A percentile compares a stretch with the other conserved stretches of the same genome.
These are phyloP conservation scores for Fraxinus platypoda DNA, from an alignment of 305 asterid genomes.

Conservation along the genomic window DNA sequence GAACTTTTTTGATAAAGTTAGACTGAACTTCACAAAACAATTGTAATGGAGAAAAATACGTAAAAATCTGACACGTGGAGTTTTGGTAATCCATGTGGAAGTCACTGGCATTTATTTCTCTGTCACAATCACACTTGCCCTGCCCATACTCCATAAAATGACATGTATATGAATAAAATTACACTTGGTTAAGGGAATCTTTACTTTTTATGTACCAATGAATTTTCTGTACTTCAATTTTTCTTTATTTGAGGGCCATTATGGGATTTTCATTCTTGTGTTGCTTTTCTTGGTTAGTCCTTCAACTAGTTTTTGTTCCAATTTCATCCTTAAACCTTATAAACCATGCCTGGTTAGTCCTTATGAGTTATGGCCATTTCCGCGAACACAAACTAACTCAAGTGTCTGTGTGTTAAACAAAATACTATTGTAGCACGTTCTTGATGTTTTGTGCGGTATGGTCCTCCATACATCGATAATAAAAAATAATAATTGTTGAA, in stretches of 20 bases:
- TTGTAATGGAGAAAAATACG: too few species aligned
- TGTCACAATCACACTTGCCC: neutral
- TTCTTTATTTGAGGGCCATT: neutral
- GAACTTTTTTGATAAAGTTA: constrained; percentile 35
- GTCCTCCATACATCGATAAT: neutral
- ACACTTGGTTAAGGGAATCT: neutral
- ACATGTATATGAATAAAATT: neutral
- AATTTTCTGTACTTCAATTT: neutral
- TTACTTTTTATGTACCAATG: neutral
- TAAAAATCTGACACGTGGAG: neutral
- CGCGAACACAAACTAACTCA: neutral
- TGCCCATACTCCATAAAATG: neutral
- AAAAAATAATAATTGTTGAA: too few species aligned
- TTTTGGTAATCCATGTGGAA: neutral
- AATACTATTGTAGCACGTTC: neutral
- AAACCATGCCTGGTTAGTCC: neutral
- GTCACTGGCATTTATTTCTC: neutral
- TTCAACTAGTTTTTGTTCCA: neutral
- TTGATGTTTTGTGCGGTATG: neutral
- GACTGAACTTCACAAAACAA: neutral
- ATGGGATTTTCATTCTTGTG: neutral
- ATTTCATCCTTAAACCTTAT: neutral
- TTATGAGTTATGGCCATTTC: neutral
- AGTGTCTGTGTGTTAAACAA: neutral
- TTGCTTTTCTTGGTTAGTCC: neutral